Evolutionary conservation across 225 moss, liverwort and hornwort species (phyloP), one percentile per base, ranked within the genome.

Genomic region (Neckera pumila): DNA sequence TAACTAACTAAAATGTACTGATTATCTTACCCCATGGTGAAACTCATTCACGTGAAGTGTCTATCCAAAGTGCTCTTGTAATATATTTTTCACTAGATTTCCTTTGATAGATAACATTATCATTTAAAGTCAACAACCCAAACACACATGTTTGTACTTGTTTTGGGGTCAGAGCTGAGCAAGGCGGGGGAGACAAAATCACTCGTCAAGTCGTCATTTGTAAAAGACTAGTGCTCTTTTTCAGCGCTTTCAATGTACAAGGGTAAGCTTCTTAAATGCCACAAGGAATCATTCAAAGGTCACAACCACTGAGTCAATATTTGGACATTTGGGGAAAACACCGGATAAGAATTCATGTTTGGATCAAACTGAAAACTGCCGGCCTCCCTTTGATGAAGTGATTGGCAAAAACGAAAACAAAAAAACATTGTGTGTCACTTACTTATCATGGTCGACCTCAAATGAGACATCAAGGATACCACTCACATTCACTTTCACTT

Each of bases 81-180:
- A 21, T 36, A 53, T 21, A 19, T 21, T 34, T 53, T 53, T 53
- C 5, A 22, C 13, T 76, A 53, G 4, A 17, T 76, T 76, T 76
- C 3, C 5, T 49, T 34, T 53, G 34, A 76, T 22, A 34, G 5
- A 34, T 33, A 76, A 36, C 14, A 34, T 34, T 12, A 13, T 34
- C 13, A 76, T 79, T 10, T 15, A 25, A 36, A 53, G 25, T 3
- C 36, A 54, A 25, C 54, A 54, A 77, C 2, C 15, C 23, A n/a
- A 10, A n/a, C 4, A 56, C 1, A 56, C 11, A 53, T 11, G 5
- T 12, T 38, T 38, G 12, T 17, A 33, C 26, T 79, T n/a, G 4
- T 57, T 38, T 21, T 1, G 8, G 9, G 9, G 14, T 23, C 3
- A 9, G 0, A 36, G 14, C 22, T 3, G 0, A 0, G 3, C 9